Percentiles rank a stretch among this genome's conserved stretches.
phyloP scores from a whole-genome alignment of 31 red algal genomes.

The Odonthalia washingtoniensis region DNA sequence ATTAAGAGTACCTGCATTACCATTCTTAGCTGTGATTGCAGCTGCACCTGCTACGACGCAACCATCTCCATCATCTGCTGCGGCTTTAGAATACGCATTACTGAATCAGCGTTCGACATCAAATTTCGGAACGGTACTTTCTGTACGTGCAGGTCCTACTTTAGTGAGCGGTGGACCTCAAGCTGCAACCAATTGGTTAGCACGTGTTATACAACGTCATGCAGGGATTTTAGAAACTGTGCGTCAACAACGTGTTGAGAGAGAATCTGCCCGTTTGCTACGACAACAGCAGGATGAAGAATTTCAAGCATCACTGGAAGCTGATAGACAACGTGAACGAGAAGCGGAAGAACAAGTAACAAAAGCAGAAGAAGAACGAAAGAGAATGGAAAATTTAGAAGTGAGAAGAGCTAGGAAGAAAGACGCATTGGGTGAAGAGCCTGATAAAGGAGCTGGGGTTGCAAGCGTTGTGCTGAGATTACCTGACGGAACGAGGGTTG shows the following conservation, averaged over 20 bases:
- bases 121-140: constrained; percentile 57
- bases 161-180: constrained; percentile 58
- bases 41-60: too few species aligned
- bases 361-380: constrained; percentile 36
- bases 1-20: constrained; percentile 67
- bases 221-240: constrained; percentile 54
- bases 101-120: constrained; percentile 49
- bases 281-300: constrained; percentile 91
- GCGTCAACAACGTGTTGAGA: constrained; percentile 65
- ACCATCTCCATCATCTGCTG: constrained; percentile 32
- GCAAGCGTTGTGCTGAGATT: constrained; percentile 76
- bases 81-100: constrained; percentile 16
- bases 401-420: constrained; percentile 67
- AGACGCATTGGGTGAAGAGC: constrained; percentile 73
- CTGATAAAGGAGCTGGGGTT: constrained; percentile 71
- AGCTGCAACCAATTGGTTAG: constrained; percentile 65
- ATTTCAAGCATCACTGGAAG: constrained; percentile 79
- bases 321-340: constrained; percentile 61
- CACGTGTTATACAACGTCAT: constrained; percentile 68
- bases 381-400: constrained; percentile 46
- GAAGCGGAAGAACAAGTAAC: constrained; percentile 63
- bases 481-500: constrained; percentile 80
- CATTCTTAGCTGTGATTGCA: constrained; percentile 83
- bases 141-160: constrained; percentile 54
- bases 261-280: constrained; percentile 69